phyloP scores from a whole-genome alignment of 202 grass and related monocot genomes.

The Musa balbisiana region DNA sequence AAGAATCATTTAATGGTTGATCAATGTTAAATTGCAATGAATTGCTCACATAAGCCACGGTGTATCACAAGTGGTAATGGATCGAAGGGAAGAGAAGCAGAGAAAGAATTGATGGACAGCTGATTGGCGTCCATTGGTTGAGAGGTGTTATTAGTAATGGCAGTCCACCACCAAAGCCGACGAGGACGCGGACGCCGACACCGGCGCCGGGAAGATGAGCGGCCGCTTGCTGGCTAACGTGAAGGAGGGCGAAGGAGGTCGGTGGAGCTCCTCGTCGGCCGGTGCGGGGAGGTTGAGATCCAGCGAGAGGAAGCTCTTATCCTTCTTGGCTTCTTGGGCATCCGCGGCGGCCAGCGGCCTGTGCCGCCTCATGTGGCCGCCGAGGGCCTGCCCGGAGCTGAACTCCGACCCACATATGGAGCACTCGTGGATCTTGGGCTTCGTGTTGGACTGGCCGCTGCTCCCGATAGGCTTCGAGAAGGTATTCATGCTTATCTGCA shows the following conservation, averaged over 20 bases:
- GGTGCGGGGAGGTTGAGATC: conserved; percentile 16
- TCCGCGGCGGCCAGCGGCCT: neutral
- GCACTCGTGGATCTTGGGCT: conserved; percentile 12
- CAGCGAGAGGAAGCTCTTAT: conserved; percentile 3
- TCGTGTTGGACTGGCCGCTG: neutral
- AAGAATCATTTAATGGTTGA: neutral
- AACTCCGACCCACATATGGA: conserved; percentile 16
- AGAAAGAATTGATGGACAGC: neutral
- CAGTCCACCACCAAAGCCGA: conserved; percentile 19
- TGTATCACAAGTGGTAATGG: too few relatives aligned
- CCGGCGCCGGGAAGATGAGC: neutral
- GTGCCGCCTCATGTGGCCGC: conserved; percentile 23
- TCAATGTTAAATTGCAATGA: neutral
- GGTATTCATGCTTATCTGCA: conserved; percentile 5
- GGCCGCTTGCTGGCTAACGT: neutral
- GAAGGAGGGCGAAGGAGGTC: neutral
- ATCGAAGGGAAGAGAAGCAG: neutral
- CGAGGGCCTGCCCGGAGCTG: conserved; percentile 19
- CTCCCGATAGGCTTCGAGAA: neutral
- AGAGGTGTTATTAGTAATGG: conserved; percentile 10
- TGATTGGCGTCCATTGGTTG: neutral
- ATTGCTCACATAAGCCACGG: too few relatives aligned
- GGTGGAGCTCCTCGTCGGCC: neutral
- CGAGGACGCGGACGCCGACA: neutral
- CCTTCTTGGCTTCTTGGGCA: neutral